Evolutionary conservation across 768 basidiomycete species (phyloP), one percentile per base, ranked within the genome.

Genomic region (Coprinellus micaceus): DNA sequence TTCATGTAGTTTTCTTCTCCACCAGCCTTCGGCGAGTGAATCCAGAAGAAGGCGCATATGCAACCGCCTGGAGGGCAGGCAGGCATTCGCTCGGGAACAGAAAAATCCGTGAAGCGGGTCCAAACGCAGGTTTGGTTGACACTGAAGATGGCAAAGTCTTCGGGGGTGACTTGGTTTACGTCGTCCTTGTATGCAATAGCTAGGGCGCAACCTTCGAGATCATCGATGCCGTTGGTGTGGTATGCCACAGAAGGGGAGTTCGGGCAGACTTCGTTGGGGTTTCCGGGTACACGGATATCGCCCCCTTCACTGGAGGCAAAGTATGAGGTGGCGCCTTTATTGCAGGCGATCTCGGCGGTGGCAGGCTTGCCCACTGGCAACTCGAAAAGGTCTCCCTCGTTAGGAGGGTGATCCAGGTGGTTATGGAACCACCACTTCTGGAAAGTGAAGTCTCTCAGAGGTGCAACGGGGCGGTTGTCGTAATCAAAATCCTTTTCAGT

Each of bases 121-220:
- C 84, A 91, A 0, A 89, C 88, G 59, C 88, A 89, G 0, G 82
- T 85, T 47, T 86, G 84, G 64, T 90, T 89, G 12, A 89, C 79
- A 55, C 83, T 86, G 67, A 91, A 90, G 11, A 91, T 73, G 0
- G 83, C 79, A 63, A 91, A 85, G 69, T 90, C 87, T 43, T 77
- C 80, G 0, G 88, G 88, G 62, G 83, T 68, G 6, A 91, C 79
- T 0, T 77, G 61, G 0, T 66, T 70, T 1, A 76, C 81, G 61
- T 90, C 74, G 60, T 69, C 80, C 66, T 88, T 84, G 73, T 93
- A 91, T n/a, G 86, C 80, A 60, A 93, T 91, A 0, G 82, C 88
- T 29, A 93, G 71, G 0, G 80, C 82, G 64, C 87, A 89, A 11
- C 86, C 85, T 49, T 75, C 78, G 33, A 84, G 67, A 60, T 86